Evolutionary conservation across 2,329 filamentous ascomycete genomes (phyloP).

Genomic region (Ophiocordyceps camponoti-floridani): DNA sequence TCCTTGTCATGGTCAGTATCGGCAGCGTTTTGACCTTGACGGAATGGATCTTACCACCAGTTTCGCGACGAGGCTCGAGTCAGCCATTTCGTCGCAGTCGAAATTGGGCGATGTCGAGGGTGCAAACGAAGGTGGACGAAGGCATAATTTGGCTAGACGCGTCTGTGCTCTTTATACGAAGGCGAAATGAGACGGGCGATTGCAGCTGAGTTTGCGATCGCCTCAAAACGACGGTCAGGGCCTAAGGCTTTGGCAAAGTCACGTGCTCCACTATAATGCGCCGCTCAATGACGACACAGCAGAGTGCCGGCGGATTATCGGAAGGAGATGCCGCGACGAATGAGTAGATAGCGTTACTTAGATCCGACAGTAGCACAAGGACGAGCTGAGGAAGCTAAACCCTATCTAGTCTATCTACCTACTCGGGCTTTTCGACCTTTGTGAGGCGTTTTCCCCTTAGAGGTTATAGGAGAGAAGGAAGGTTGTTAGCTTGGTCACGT

Average conservation of each 20-base stretch:
- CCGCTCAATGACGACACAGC: background rate
- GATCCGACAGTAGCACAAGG: no score
- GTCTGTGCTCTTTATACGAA: background rate
- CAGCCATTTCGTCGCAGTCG: slow-evolving; percentile 7
- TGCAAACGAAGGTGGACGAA: background rate
- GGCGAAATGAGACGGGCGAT: background rate
- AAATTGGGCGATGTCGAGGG: background rate
- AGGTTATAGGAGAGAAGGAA: no score
- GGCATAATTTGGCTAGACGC: background rate
- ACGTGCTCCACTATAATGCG: background rate
- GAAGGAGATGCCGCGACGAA: no score
- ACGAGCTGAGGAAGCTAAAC: no score
- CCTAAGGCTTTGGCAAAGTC: background rate
- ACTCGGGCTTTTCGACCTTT: no score
- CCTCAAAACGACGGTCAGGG: background rate
- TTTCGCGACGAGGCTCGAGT: slow-evolving; percentile 9
- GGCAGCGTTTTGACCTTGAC: background rate
- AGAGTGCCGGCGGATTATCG: background rate
- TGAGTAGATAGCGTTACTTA: no score
- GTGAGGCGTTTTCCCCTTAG: no score
- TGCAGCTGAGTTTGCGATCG: background rate
- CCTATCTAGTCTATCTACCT: no score
- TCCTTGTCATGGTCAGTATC: slow-evolving; percentile 25
- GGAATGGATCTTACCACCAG: slow-evolving; percentile 11
- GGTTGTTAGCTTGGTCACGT: no score